A percentile compares a stretch with the other conserved stretches of the same genome.
phyloP scores from a whole-genome alignment of 441 rosid species.

The Pelargonium myrrhifolium region DNA sequence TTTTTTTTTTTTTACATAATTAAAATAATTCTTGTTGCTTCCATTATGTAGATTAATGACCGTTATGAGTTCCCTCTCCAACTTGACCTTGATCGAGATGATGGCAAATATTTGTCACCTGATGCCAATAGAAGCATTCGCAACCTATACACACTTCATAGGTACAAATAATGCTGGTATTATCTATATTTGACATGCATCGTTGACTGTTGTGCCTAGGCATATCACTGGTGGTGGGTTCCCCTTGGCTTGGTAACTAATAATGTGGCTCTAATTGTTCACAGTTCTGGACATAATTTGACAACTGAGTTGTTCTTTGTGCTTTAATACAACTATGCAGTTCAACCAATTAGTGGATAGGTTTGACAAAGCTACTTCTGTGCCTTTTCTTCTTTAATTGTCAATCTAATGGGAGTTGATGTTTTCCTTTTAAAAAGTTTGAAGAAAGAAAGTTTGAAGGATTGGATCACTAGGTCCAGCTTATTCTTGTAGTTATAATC shows the following conservation, averaged over 20 bases:
- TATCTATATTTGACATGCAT: neutral
- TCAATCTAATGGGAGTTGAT: neutral
- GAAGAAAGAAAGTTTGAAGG: neutral
- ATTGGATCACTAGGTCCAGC: neutral
- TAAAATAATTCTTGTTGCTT: neutral
- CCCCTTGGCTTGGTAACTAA: neutral
- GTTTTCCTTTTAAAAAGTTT: neutral
- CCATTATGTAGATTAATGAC: slow-evolving; percentile 38
- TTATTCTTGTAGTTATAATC: neutral
- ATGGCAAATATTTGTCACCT: slow-evolving; percentile 43
- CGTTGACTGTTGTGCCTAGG: neutral
- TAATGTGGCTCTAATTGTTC: neutral
- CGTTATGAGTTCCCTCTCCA: slow-evolving; percentile 50
- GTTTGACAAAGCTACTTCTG: neutral
- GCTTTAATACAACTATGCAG: neutral
- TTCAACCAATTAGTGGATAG: neutral
- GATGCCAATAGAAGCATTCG: slow-evolving; percentile 45
- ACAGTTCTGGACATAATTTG: neutral
- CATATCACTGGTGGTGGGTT: neutral
- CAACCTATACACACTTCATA: slow-evolving; percentile 47
- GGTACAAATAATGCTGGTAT: slow-evolving; percentile 22
- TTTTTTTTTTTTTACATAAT: neutral
- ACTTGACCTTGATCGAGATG: slow-evolving; percentile 48
- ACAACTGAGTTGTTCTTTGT: neutral
- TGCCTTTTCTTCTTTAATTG: neutral